phyloP scores from a whole-genome alignment of 2,329 filamentous ascomycete species.

The Calonectria honghensis region DNA sequence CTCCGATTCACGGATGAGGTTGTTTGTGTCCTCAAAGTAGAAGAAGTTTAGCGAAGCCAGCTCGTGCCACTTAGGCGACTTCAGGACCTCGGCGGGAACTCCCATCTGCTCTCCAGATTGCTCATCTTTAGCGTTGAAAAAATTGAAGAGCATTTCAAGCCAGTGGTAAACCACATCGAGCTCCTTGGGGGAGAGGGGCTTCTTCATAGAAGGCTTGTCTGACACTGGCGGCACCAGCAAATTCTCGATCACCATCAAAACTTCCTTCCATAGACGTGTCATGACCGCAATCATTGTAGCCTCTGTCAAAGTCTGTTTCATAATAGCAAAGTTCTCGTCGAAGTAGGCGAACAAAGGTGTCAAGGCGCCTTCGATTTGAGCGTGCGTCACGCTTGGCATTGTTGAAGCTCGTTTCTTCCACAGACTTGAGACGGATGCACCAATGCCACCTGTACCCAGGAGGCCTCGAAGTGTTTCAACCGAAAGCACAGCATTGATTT shows the following conservation, averaged over 20 bases:
- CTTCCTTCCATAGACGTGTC: constrained; percentile 98
- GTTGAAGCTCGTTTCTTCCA: constrained; percentile 77
- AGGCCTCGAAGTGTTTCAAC: constrained; percentile 85
- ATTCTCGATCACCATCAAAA: constrained; percentile 91
- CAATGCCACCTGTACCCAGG: constrained; percentile 80
- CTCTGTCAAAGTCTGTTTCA: constrained; percentile 96
- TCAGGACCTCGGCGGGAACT: constrained; percentile 92
- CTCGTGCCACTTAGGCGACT: constrained; percentile 98
- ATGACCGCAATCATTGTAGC: constrained; percentile 99
- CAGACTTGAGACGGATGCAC: constrained; percentile 83
- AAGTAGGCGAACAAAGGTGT: constrained; percentile 94
- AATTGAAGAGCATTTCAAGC: constrained; percentile 91
- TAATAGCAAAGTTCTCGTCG: constrained; percentile 98
- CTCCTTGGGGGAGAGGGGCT: constrained; percentile 88
- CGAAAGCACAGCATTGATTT: constrained; percentile 93
- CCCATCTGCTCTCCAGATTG: constrained; percentile 87
- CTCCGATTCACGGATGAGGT: constrained; percentile 95
- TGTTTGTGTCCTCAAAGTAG: constrained; percentile 95
- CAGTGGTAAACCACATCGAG: constrained; percentile 96
- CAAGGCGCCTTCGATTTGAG: constrained; percentile 87
- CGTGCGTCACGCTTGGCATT: constrained; percentile 76
- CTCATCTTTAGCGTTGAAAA: constrained; percentile 96
- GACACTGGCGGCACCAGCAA: constrained; percentile 94
- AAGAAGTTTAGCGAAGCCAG: constrained; percentile 98
- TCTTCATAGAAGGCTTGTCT: constrained; percentile 93